Conservation (phyloP, 2,329 filamentous ascomycete species). For the Aspergillus aculeatus region DNA sequence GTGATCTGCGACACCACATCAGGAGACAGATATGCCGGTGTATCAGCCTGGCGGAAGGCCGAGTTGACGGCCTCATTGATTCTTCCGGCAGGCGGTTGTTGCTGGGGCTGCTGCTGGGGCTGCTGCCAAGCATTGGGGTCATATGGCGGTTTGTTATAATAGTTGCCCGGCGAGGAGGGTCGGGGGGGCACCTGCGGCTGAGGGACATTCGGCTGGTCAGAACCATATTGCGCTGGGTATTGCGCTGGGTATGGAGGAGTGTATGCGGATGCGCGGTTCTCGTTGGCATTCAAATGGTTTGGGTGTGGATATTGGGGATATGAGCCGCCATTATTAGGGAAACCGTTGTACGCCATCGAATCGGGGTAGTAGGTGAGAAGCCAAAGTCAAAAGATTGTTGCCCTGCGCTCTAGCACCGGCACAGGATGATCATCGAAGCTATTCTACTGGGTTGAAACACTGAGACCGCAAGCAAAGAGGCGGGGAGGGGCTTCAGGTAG, state of each 20-base stretch:
- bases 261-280: constrained; percentile 26
- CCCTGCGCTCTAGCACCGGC: constrained; percentile 6
- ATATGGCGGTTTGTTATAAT: constrained; percentile 22
- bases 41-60: constrained; percentile 54
- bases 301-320: constrained; percentile 30
- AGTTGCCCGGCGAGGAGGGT: constrained; percentile 18
- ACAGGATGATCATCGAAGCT: not conserved
- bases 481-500: not conserved
- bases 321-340: constrained; percentile 31
- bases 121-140: constrained; percentile 21
- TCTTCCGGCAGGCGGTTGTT: constrained; percentile 30
- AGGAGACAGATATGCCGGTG: constrained; percentile 55
- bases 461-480: not conserved
- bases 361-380: not conserved
- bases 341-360: constrained; percentile 46
- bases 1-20: constrained; percentile 63
- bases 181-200: constrained; percentile 33
- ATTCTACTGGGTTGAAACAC: not conserved
- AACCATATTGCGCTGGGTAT: constrained; percentile 9
- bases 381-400: not conserved
- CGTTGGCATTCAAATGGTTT: constrained; percentile 22
- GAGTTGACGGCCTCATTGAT: constrained; percentile 59
- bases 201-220: constrained; percentile 36
- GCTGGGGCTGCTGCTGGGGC: constrained; percentile 23
- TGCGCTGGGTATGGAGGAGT: constrained; percentile 35